Conservation (phyloP, 1,284 basidiomycete genomes). For the Ceratobasidium theobromae region DNA sequence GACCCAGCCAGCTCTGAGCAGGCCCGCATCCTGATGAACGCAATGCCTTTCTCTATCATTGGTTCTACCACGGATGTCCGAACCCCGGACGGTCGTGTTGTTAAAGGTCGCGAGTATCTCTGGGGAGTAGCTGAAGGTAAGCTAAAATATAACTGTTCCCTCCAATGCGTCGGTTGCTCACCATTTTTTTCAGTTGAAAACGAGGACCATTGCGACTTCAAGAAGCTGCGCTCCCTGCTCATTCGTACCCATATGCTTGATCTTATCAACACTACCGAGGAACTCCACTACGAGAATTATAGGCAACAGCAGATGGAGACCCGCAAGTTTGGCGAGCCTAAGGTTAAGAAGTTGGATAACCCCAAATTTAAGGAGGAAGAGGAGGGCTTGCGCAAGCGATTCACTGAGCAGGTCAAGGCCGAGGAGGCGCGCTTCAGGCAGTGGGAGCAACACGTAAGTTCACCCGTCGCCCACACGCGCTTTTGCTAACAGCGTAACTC, state of each 20-base stretch:
- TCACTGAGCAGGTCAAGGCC: conserved; percentile 99
- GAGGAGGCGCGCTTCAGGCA: conserved; percentile 98
- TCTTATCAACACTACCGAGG: conserved; percentile 94
- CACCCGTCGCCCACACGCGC: background rate
- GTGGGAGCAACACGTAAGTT: conserved; percentile 95
- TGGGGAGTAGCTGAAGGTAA: conserved; percentile 98
- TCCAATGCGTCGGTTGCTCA: background rate
- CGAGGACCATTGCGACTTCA: conserved; percentile 99
- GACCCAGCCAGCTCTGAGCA: conserved; percentile 89
- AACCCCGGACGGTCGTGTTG: conserved; percentile 86
- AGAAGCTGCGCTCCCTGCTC: conserved; percentile 92
- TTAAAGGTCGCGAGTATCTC: conserved; percentile 98
- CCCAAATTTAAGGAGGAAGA: conserved; percentile 99
- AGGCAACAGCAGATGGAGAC: conserved; percentile 99
- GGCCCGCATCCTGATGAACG: conserved; percentile 80
- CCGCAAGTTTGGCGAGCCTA: conserved; percentile 97
- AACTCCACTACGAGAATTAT: conserved; percentile 97
- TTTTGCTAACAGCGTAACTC: conserved; percentile 19
- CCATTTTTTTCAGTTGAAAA: conserved; percentile 81
- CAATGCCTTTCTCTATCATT: conserved; percentile 98
- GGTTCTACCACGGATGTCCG: conserved; percentile 94
- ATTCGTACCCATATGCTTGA: conserved; percentile 99
- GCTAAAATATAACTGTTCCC: conserved; percentile 34
- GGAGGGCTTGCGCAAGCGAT: conserved; percentile 92
- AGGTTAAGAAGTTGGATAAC: conserved; percentile 98